phyloP scores from a whole-genome alignment of 371 early-diverging fungal genomes.

The Capillidium rhysosporum region DNA sequence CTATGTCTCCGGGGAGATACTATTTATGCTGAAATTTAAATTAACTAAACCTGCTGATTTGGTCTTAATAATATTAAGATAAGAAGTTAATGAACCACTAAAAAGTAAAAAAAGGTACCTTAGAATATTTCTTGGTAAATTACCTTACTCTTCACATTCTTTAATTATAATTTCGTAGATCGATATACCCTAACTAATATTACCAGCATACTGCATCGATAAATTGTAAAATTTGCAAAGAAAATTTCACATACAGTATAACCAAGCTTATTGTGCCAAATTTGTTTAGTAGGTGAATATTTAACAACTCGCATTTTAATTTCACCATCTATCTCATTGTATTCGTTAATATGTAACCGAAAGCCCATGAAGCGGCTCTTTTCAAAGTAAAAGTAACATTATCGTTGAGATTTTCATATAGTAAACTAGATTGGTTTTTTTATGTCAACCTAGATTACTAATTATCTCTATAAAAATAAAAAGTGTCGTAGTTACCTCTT shows the following conservation, averaged over 20 bases:
- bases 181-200: slow-evolving; percentile 42
- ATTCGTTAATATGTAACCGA: slow-evolving; percentile 75
- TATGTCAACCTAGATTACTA: slow-evolving; percentile 32
- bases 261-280: slow-evolving; percentile 73
- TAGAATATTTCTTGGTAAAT: slow-evolving; percentile 25
- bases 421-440: slow-evolving; percentile 68
- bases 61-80: slow-evolving; percentile 13
- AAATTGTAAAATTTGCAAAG: not conserved
- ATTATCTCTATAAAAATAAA: not conserved
- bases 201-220: slow-evolving; percentile 48
- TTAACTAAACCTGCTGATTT: slow-evolving; percentile 37
- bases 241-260: slow-evolving; percentile 33
- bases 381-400: slow-evolving; percentile 48
- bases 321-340: slow-evolving; percentile 17
- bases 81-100: not conserved
- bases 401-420: slow-evolving; percentile 16
- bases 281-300: slow-evolving; percentile 54
- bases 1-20: slow-evolving; percentile 51
- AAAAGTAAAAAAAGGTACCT: slow-evolving; percentile 9
- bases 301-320: slow-evolving; percentile 72
- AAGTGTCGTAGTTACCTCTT: not conserved
- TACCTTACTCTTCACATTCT: slow-evolving; percentile 84
- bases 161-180: slow-evolving; percentile 48
- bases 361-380: slow-evolving; percentile 52
- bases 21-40: slow-evolving; percentile 25